Percentiles rank a stretch among this genome's conserved stretches.
Evolutionary conservation across 495 filamentous ascomycete genomes (phyloP).

Genomic region (Talaromyces nanjingensis): DNA sequence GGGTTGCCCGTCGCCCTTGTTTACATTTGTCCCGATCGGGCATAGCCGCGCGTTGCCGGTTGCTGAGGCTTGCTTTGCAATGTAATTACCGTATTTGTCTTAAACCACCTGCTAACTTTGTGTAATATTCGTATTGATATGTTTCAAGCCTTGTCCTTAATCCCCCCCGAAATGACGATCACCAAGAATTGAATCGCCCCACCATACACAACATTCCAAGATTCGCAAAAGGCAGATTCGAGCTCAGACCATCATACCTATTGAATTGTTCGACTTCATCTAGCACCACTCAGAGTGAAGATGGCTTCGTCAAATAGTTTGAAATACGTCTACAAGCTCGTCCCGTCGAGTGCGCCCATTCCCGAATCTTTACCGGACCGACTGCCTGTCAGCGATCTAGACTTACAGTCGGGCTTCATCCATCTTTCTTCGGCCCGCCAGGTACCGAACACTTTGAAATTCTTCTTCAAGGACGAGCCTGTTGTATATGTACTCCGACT

Average conservation of each 20-base stretch:
- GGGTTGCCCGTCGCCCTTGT: constrained; percentile 7
- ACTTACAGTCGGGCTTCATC: constrained; percentile 32
- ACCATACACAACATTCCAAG: background rate
- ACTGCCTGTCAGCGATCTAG: constrained; percentile 36
- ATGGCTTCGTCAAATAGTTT: background rate
- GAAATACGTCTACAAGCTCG: constrained; percentile 36
- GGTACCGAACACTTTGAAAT: constrained; percentile 42
- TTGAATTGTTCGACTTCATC: background rate
- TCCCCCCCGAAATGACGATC: background rate
- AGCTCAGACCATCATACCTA: background rate
- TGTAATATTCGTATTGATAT: background rate
- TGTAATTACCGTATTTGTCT: background rate
- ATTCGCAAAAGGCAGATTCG: background rate
- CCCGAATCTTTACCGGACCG: constrained; percentile 35
- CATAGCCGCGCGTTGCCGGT: constrained; percentile 6
- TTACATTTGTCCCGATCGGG: constrained; percentile 10
- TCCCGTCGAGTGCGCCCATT: constrained; percentile 34
- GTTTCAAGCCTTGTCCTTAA: background rate
- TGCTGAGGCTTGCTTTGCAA: constrained; percentile 1
- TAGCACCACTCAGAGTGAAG: background rate
- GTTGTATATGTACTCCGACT: constrained; percentile 72
- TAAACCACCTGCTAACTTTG: background rate
- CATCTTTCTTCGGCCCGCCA: constrained; percentile 37
- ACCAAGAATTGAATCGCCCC: background rate
- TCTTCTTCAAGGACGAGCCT: constrained; percentile 67